These are phyloP conservation scores for Salix suchowensis DNA, from an alignment of 345 rosid species.

Conservation along the genomic window DNA sequence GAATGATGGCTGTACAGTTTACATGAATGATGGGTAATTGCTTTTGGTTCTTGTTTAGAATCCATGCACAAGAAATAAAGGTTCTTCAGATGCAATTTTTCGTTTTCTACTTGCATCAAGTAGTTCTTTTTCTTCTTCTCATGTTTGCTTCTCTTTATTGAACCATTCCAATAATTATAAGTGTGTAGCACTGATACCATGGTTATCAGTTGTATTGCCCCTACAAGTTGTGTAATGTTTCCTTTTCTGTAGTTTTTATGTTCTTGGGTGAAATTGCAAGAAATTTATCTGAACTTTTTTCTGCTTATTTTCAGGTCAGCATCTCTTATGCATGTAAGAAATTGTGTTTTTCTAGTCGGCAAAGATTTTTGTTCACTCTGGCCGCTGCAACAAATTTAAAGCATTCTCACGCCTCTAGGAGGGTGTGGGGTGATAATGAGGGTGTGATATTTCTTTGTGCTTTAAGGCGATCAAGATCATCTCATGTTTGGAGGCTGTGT, in stretches of 20 bases:
- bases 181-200: not conserved
- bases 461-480: slow-evolving; percentile 73
- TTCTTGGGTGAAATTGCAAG: not conserved
- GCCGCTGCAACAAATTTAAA: slow-evolving; percentile 70
- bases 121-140: not conserved
- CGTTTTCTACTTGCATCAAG: not conserved
- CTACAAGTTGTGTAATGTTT: not conserved
- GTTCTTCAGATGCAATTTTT: not conserved
- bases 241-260: not conserved
- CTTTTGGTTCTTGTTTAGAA: not conserved
- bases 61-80: not conserved
- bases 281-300: not conserved
- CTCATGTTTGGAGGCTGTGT: slow-evolving; percentile 81
- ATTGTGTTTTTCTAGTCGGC: slow-evolving; percentile 45
- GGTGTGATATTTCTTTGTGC: slow-evolving; percentile 45
- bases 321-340: slow-evolving; percentile 27
- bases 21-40: not conserved
- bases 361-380: slow-evolving; percentile 75
- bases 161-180: too few relatives aligned
- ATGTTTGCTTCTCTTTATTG: not conserved
- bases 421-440: slow-evolving; percentile 82
- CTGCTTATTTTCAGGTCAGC: slow-evolving; percentile 34
- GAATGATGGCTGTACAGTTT: not conserved
- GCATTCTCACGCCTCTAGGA: slow-evolving; percentile 86
- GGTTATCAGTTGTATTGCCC: not conserved